Conservation (phyloP, 2,329 filamentous ascomycete genomes). For the Xylariaceae sp. region DNA sequence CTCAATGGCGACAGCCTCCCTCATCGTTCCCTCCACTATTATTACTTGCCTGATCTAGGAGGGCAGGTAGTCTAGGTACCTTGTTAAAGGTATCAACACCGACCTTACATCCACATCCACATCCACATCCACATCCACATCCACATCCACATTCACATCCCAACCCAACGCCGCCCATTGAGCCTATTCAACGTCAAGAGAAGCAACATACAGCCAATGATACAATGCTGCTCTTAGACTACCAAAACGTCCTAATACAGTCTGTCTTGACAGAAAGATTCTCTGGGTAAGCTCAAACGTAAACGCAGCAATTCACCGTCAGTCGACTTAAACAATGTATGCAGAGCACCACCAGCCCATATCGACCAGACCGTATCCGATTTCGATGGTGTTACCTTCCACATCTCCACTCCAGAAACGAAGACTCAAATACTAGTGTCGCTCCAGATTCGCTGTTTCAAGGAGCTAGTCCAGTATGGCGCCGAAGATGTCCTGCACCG, state of each 20-base stretch:
- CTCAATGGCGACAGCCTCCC: constrained; percentile 21
- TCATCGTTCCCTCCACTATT: constrained; percentile 14
- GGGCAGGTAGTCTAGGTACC: no score
- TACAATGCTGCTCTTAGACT: constrained; percentile 92
- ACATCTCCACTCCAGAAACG: constrained; percentile 92
- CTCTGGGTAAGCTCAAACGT: constrained; percentile 67
- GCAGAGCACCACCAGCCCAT: constrained; percentile 79
- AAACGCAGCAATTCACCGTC: background rate
- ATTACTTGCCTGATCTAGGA: no score
- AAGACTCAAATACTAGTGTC: constrained; percentile 96
- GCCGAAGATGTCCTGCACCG: constrained; percentile 89
- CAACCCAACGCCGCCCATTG: constrained; percentile 20
- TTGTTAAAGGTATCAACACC: constrained; percentile 5
- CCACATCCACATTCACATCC: constrained; percentile 5
- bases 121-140: no score
- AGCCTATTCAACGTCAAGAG: constrained; percentile 18
- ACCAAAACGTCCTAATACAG: constrained; percentile 98
- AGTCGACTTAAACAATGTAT: constrained; percentile 45
- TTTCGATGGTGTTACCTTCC: constrained; percentile 98
- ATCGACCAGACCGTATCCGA: constrained; percentile 99
- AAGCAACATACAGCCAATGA: constrained; percentile 33
- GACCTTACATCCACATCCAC: constrained; percentile 14
- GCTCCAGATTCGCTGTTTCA: constrained; percentile 92
- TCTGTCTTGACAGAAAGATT: constrained; percentile 95
- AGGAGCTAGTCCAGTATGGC: constrained; percentile 90